Evolutionary conservation across 805 yeast species (phyloP).

Genomic region (Candida yuanshanica): DNA sequence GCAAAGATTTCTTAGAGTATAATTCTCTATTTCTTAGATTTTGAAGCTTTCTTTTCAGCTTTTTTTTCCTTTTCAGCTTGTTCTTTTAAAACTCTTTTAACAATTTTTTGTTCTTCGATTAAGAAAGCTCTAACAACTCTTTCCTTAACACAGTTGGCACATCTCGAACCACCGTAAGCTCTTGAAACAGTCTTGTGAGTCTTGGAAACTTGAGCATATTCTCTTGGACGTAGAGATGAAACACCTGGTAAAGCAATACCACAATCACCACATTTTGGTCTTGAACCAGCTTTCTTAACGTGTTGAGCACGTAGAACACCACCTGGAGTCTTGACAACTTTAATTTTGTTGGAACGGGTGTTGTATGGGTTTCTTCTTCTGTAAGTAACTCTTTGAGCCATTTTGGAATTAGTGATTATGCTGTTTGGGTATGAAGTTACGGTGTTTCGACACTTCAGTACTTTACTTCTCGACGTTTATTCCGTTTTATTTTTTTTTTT

Average conservation of each 20-base stretch:
- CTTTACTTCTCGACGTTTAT: no score
- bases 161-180: constrained; percentile 99
- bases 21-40: neutral
- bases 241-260: constrained; percentile 79
- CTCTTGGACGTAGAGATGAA: constrained; percentile 96
- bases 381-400: constrained; percentile 99
- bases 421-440: no score
- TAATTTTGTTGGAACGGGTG: constrained; percentile 99
- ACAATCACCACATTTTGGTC: constrained; percentile 82
- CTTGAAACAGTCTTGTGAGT: constrained; percentile 98
- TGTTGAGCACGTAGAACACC: constrained; percentile 98
- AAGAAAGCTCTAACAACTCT: constrained; percentile 99
- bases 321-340: constrained; percentile 99
- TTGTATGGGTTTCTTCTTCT: constrained; percentile 99
- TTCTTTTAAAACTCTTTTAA: constrained; percentile 98
- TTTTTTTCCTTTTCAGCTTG: constrained; percentile 84
- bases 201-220: constrained; percentile 91
- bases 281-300: constrained; percentile 80
- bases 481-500: neutral
- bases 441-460: no score
- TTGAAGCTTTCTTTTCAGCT: constrained; percentile 37
- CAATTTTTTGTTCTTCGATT: constrained; percentile 99
- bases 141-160: constrained; percentile 98
- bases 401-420: constrained; percentile 31
- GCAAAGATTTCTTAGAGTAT: no score